Conservation (phyloP, 108 stramenopile species). For the Cyclotella kingstonii region DNA sequence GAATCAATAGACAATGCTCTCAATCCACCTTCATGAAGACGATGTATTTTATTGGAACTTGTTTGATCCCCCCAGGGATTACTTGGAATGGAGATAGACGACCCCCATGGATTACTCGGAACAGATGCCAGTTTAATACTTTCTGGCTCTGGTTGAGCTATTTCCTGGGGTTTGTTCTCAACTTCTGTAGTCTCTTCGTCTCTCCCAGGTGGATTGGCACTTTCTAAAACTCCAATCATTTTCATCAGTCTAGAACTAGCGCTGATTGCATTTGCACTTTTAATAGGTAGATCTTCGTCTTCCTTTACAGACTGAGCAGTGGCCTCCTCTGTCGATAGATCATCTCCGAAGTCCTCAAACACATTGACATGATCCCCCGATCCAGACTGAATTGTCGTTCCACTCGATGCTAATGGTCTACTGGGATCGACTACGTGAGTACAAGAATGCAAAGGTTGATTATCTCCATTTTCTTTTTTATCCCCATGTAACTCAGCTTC, state of each 20-base stretch:
- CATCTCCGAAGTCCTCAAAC: conserved; percentile 88
- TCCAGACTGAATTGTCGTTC: conserved; percentile 78
- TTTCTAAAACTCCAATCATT: conserved; percentile 80
- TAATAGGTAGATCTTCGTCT: conserved; percentile 47
- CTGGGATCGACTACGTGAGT: conserved; percentile 55
- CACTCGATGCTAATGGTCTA: conserved; percentile 74
- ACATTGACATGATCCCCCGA: conserved; percentile 82
- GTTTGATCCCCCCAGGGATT: conserved; percentile 5
- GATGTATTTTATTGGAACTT: background rate
- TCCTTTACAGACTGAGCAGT: background rate
- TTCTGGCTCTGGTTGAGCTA: conserved; percentile 3
- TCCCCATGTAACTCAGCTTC: conserved; percentile 71
- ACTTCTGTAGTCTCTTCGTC: conserved; percentile 17
- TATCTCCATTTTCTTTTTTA: background rate
- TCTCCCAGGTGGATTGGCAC: conserved; percentile 19
- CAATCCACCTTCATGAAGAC: conserved; percentile 27
- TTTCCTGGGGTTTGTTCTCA: conserved; percentile 7
- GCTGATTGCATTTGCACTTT: conserved; percentile 52
- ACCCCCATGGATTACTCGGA: conserved; percentile 34
- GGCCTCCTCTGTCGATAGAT: conserved; percentile 3
- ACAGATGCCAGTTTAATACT: conserved; percentile 25
- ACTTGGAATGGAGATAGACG: conserved; percentile 9
- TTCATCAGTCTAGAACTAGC: conserved; percentile 84
- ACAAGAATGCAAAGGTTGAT: conserved; percentile 13
- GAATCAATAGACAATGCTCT: conserved; percentile 31